Base-by-base conservation (phyloP, 768 basidiomycete genomes). In the Bullera alba region DNA sequence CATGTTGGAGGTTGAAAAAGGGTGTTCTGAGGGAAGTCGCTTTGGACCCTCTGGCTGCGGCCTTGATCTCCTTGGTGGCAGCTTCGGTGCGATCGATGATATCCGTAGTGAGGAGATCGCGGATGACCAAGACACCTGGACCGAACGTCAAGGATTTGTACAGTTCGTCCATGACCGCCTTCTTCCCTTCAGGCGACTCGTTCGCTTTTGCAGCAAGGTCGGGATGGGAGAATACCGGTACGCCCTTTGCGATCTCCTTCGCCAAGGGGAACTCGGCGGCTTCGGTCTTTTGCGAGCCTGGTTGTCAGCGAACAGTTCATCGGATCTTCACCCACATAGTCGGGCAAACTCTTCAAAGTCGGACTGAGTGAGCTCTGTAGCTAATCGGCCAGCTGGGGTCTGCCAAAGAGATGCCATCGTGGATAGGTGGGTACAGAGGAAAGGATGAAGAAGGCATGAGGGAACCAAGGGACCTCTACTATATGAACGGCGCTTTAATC, bases 41-140 rank as follows among this genome's bases (percentile, higher is more conserved):
- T n/a, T n/a, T n/a, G n/a, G n/a, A n/a, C n/a, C n/a, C n/a, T n/a
- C n/a, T n/a, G n/a, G 21, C 17, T 32, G 27, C 37, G 14, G 48
- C 37, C 16, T 25, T 42, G 21, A 27, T 32, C 4, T 7, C n/a
- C 15, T 27, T 26, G 22, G 19, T 28, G 14, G 42, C 39, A 28
- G 8, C 25, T 17, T 52, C 26, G 3, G 39, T 25, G 1, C 46
- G 38, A 15, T 44, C 51, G 27, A 52, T 41, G 23, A 53, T 28
- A 7, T 39, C 36, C 15, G n/a, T 22, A 19, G 23, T 10, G 7
- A 48, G 15, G 1, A 52, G 19, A n/a, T 30, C 44, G 27, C 39
- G 35, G 17, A 57, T 34, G 16, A 54, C 43, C 19, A 53, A 43
- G 14, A 57, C 48, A 17, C 56, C 56, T 17, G 56, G 56, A 30